Base-by-base conservation (phyloP, 768 basidiomycete species). In the Lactarius vividus region DNA sequence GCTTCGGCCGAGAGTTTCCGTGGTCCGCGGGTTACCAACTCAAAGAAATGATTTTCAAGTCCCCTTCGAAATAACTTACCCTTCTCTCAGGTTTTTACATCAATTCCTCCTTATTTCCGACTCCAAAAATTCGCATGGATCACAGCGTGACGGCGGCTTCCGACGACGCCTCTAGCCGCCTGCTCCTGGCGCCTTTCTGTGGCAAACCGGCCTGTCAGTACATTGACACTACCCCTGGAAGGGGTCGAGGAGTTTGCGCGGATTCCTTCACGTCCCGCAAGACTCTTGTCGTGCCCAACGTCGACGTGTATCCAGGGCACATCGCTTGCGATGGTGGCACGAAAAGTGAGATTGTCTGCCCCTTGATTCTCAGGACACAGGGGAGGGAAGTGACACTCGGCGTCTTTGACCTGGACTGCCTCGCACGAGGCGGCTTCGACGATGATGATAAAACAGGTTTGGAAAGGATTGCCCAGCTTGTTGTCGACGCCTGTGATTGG, bases 281-380 rank as follows among this genome's bases (percentile, higher is more conserved):
- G 69, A 84, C 88, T 0, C 61, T 92, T 6, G 71, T 94, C n/a
- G 92, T 97, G 1, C 77, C 80, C 23, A 84, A 96, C 65, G 94
- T 98, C 23, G 83, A 91, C 29, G 76, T 75, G 11, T 94, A 94
- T 73, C 92, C 92, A 1, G 94, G 96, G 0, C 96, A 98, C 74
- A 96, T 97, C 67, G 92, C 94, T 2, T 98, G 96, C 73, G 95
- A 98, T 70, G 91, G 87, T 26, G 86, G 88, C 61, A 96, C 96
- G 2, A 88, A 88, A 72, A 92, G 91, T 71, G 96, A 98, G 75
- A 86, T 98, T 58, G 95, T 97, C 28, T 79, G 90, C 58, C 96
- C 96, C 8, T 80, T 98, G 20, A 73, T 87, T 54, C 69, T 81
- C 44, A 69, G 67, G 39, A 60, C 63, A 28, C 73, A 75, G 59